Evolutionary conservation across 441 rosid genomes (phyloP).

Genomic region (Euphorbia corollata): DNA sequence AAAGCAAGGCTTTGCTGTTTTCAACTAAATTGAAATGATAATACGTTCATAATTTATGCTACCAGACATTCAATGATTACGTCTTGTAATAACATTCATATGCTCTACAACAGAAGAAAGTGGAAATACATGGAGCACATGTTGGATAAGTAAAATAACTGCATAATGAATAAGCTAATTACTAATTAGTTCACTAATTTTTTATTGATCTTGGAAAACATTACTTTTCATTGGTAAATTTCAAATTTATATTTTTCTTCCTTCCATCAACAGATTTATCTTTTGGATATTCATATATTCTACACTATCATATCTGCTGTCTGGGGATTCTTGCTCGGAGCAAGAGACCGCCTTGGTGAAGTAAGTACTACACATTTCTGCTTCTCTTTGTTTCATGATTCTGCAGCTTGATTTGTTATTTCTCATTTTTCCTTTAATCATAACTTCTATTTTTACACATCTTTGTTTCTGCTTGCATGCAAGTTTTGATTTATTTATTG

Average conservation of each 20-base stretch:
- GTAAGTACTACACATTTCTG: slow-evolving; percentile 33
- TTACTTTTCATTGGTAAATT: neutral
- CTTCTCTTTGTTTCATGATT: neutral
- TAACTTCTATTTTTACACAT: neutral
- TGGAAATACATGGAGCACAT: neutral
- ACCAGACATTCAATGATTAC: neutral
- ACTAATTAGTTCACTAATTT: no score
- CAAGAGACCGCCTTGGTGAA: slow-evolving; percentile 97
- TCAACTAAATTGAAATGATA: neutral
- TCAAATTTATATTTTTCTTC: slow-evolving; percentile 11
- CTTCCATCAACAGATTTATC: slow-evolving; percentile 61
- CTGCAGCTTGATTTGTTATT: neutral
- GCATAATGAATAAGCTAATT: neutral
- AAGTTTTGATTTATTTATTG: neutral
- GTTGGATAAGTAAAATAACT: slow-evolving; percentile 2
- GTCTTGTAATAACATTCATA: slow-evolving; percentile 3
- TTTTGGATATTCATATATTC: slow-evolving; percentile 73
- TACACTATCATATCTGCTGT: slow-evolving; percentile 85
- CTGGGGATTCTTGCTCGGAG: slow-evolving; percentile 94
- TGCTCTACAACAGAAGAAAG: neutral
- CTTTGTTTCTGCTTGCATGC: neutral
- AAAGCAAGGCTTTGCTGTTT: neutral
- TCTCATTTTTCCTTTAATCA: neutral
- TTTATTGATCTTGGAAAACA: no score
- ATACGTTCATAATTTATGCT: neutral